Evolutionary conservation across 805 yeast species (phyloP).

Genomic region (Ogataea neopini): DNA sequence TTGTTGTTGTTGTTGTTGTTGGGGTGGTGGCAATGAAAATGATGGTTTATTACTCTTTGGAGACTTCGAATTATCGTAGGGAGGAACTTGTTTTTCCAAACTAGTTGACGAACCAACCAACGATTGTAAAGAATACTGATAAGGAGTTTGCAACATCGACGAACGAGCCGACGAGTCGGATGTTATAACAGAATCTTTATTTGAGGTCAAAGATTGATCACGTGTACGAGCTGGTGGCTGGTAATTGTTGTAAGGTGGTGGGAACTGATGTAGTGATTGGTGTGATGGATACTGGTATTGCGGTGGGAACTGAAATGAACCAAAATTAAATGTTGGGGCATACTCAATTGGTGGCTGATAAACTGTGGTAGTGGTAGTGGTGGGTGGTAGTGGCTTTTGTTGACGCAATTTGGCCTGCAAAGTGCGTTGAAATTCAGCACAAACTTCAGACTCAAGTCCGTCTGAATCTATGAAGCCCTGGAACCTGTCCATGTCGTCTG

Average conservation of each 20-base stretch:
- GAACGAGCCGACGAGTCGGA: constrained; percentile 8
- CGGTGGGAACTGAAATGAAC: constrained; percentile 10
- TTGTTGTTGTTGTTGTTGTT: constrained; percentile 15
- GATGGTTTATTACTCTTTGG: not conserved
- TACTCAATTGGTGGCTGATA: constrained; percentile 5
- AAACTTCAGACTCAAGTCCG: constrained; percentile 21
- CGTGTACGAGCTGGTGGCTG: constrained; percentile 1
- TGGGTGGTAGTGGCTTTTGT: not conserved
- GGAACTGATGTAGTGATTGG: not conserved
- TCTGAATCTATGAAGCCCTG: constrained; percentile 28
- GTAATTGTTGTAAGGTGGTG: not conserved
- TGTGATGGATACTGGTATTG: not conserved
- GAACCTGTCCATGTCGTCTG: constrained; percentile 15
- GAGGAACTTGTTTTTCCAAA: not conserved
- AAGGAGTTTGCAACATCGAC: not conserved
- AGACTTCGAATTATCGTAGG: not conserved
- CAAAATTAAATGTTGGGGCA: constrained; percentile 6
- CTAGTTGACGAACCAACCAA: not conserved
- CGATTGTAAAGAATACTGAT: not conserved
- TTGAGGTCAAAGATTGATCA: not conserved
- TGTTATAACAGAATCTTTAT: constrained; percentile 9
- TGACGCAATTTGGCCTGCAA: constrained; percentile 16
- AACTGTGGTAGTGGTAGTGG: not conserved
- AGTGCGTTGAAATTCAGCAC: constrained; percentile 22
- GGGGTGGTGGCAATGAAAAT: constrained; percentile 14